Conservation (phyloP, 139 green algal genomes). For the Chlorella vulgaris region DNA sequence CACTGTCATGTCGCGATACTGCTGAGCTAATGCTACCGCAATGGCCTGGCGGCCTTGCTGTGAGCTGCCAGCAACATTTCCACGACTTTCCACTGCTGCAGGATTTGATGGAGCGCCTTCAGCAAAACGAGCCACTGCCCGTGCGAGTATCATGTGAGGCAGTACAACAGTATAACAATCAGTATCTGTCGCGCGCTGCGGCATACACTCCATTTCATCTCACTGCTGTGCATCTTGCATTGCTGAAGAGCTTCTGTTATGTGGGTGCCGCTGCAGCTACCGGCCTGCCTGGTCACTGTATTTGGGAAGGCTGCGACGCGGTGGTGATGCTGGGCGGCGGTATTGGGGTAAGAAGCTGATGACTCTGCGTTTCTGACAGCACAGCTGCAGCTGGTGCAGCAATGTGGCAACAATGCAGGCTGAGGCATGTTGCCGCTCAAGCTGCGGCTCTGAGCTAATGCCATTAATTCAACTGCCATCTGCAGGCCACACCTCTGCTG, state of each 20-base stretch:
- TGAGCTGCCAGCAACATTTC: not conserved
- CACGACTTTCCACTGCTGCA: not conserved
- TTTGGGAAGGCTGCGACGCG: conserved; percentile 11
- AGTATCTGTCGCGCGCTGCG: too few relatives aligned
- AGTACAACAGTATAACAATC: too few relatives aligned
- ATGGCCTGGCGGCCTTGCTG: not conserved
- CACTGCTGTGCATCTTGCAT: too few relatives aligned
- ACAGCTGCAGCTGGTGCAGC: not conserved
- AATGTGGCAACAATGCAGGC: not conserved
- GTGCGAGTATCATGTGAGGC: conserved; percentile 13
- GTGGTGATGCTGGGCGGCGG: conserved; percentile 43
- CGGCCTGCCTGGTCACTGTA: not conserved
- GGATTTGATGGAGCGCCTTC: not conserved
- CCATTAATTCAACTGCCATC: too few relatives aligned
- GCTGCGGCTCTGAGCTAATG: not conserved
- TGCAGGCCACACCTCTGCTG: conserved; percentile 31
- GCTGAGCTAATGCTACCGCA: too few relatives aligned
- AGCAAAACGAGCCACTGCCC: not conserved
- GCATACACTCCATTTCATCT: too few relatives aligned
- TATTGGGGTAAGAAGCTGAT: conserved; percentile 32
- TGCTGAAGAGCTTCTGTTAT: too few relatives aligned
- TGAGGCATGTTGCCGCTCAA: not conserved
- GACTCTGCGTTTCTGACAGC: not conserved
- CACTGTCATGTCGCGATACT: too few relatives aligned
- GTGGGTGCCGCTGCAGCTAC: too few relatives aligned